phyloP scores from a whole-genome alignment of 2,329 filamentous ascomycete species.

The Cercospora berteroae region DNA sequence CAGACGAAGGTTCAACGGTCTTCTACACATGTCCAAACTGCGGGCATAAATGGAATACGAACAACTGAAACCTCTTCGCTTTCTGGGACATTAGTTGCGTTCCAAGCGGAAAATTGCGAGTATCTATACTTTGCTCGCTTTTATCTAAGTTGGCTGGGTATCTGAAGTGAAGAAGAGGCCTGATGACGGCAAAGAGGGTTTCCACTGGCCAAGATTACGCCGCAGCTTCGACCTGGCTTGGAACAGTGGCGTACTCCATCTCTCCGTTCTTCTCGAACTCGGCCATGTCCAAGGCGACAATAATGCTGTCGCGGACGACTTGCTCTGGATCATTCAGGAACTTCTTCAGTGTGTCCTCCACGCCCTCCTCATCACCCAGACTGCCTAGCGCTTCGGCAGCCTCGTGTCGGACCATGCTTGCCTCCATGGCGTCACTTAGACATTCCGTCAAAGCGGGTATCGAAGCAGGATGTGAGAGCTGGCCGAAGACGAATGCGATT shows the following conservation, averaged over 20 bases:
- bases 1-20: constrained; percentile 91
- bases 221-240: constrained; percentile 39
- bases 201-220: constrained; percentile 17
- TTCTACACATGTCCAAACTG: constrained; percentile 83
- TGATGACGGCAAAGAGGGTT: not conserved
- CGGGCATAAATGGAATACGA: constrained; percentile 69
- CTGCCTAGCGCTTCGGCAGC: constrained; percentile 94
- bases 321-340: constrained; percentile 89
- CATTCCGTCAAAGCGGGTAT: constrained; percentile 82
- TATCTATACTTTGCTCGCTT: not conserved
- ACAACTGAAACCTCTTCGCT: constrained; percentile 51
- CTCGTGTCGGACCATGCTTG: constrained; percentile 96
- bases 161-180: not conserved
- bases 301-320: constrained; percentile 89
- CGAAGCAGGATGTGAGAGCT: constrained; percentile 92
- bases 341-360: constrained; percentile 77
- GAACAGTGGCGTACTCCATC: constrained; percentile 87
- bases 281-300: constrained; percentile 96
- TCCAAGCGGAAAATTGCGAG: not conserved
- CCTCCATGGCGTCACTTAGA: constrained; percentile 75
- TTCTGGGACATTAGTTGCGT: not conserved
- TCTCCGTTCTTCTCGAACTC: constrained; percentile 90
- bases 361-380: constrained; percentile 87
- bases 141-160: not conserved
- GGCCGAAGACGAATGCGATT: constrained; percentile 96